These are phyloP conservation scores for Coemansia sp. DNA, from an alignment of 192 early-diverging fungal genomes.

Conservation along the genomic window DNA sequence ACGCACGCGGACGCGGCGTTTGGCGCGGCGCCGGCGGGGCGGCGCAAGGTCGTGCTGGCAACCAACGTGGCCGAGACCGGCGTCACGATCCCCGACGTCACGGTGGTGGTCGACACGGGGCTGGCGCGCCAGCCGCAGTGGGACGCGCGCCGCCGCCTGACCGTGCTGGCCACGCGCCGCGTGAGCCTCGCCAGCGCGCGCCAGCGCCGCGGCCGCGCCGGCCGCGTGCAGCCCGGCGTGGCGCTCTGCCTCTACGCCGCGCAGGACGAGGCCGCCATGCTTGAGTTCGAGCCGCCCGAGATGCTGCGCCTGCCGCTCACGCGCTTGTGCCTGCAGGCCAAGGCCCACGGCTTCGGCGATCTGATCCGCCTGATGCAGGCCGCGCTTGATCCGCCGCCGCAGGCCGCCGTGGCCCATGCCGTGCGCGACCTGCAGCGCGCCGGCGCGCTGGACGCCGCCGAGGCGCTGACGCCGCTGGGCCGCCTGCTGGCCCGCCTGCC, in stretches of 20 bases:
- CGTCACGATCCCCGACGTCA: conserved; percentile 62
- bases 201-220: conserved; percentile 60
- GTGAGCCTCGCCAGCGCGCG: conserved; percentile 54
- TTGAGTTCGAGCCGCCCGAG: conserved; percentile 55
- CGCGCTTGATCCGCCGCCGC: conserved; percentile 69
- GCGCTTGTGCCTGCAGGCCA: conserved; percentile 65
- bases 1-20: conserved; percentile 52
- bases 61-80: conserved; percentile 80
- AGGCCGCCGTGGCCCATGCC: conserved; percentile 58
- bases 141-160: conserved; percentile 55
- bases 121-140: conserved; percentile 59
- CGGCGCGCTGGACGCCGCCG: conserved; percentile 28
- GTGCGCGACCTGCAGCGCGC: conserved; percentile 31
- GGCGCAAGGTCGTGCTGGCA: conserved; percentile 80
- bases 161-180: conserved; percentile 47
- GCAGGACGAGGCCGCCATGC: conserved; percentile 36
- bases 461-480: conserved; percentile 68
- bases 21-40: conserved; percentile 32
- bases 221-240: conserved; percentile 55
- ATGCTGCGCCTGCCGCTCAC: conserved; percentile 68
- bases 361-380: conserved; percentile 47
- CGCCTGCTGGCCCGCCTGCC: conserved; percentile 67
- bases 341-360: conserved; percentile 61
- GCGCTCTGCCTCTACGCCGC: conserved; percentile 54
- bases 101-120: conserved; percentile 67